Evolutionary conservation across 1,139 yeast species (phyloP).

Genomic region (Pichia inconspicua): DNA sequence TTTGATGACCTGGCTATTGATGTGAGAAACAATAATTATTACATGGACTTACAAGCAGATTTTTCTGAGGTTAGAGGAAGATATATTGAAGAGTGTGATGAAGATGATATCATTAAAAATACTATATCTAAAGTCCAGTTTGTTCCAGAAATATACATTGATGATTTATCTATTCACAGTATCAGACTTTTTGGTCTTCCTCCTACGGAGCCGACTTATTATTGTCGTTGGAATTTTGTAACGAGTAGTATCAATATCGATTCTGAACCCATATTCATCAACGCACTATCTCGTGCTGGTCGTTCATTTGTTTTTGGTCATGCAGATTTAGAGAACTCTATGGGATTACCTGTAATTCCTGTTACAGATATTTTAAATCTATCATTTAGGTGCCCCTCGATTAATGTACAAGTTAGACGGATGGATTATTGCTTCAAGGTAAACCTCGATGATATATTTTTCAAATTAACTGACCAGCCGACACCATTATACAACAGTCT

Average conservation of each 20-base stretch:
- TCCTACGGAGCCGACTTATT: constrained; percentile 79
- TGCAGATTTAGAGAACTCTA: constrained; percentile 65
- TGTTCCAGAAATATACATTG: constrained; percentile 44
- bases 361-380: constrained; percentile 66
- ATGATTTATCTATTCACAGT: constrained; percentile 67
- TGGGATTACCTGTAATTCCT: constrained; percentile 47
- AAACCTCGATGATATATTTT: constrained; percentile 30
- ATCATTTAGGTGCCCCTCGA: constrained; percentile 36
- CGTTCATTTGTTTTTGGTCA: constrained; percentile 54
- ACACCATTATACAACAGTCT: constrained; percentile 57
- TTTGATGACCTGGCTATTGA: constrained; percentile 69
- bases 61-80: constrained; percentile 41
- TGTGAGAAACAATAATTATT: constrained; percentile 78
- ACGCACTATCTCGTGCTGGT: constrained; percentile 38
- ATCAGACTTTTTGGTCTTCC: constrained; percentile 92
- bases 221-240: constrained; percentile 82
- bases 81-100: constrained; percentile 28
- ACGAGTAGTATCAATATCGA: constrained; percentile 52
- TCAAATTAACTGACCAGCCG: constrained; percentile 60
- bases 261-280: constrained; percentile 43
- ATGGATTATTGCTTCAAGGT: constrained; percentile 16
- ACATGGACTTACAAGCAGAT: constrained; percentile 74
- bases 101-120: constrained; percentile 21
- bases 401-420: constrained; percentile 28
- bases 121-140: constrained; percentile 14